These are phyloP conservation scores for Pseudisothecium myosuroides DNA, from an alignment of 225 moss, liverwort and hornwort genomes.

Conservation along the genomic window DNA sequence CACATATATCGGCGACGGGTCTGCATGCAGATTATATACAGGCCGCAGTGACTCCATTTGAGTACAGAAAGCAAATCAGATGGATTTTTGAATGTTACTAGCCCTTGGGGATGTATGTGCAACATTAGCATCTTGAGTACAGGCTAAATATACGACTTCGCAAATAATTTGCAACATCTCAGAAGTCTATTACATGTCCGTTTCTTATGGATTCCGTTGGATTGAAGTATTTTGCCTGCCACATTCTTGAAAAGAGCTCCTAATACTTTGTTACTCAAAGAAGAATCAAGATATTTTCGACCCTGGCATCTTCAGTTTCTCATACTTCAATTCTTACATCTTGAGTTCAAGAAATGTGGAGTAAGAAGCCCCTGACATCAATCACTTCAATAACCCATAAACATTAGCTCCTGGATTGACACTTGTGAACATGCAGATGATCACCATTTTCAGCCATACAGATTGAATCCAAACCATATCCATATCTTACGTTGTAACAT, in stretches of 20 bases:
- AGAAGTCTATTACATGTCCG: not conserved
- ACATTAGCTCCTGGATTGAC: not conserved
- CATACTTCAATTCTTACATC: not conserved
- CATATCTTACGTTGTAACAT: not conserved
- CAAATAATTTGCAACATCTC: not conserved
- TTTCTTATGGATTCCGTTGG: not conserved
- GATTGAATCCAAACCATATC: not conserved
- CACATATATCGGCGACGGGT: not conserved
- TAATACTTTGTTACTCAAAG: not conserved
- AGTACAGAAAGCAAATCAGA: not conserved
- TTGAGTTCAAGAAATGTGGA: not conserved
- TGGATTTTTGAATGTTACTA: not conserved
- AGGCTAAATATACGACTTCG: not conserved
- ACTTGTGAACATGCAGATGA: not conserved
- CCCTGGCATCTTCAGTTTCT: not conserved
- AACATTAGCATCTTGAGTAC: not conserved
- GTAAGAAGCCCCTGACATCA: not conserved
- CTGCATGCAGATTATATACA: not conserved
- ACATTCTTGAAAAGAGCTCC: not conserved
- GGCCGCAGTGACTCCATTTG: not conserved
- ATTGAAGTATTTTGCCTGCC: not conserved
- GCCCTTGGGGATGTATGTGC: not conserved
- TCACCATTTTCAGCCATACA: not conserved
- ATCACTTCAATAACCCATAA: not conserved
- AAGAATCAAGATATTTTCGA: not conserved